A percentile compares a stretch with the other conserved stretches of the same genome.
Evolutionary conservation across 257 asterid species (phyloP).

Genomic region (Petunia secreta): DNA sequence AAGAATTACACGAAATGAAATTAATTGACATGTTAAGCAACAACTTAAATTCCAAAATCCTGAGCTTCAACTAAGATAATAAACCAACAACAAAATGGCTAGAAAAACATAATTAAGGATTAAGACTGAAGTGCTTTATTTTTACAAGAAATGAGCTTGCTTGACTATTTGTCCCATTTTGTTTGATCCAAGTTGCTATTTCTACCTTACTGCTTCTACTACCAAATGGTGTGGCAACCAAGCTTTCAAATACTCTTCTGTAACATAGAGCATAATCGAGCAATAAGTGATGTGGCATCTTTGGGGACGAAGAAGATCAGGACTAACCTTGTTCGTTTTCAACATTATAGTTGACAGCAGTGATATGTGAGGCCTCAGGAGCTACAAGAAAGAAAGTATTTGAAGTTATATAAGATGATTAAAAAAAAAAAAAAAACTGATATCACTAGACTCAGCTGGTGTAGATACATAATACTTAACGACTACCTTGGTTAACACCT

Average conservation of each 20-base stretch:
- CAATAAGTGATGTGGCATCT: not conserved
- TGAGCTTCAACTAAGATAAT: not conserved
- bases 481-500: conserved; percentile 8
- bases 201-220: conserved; percentile 15
- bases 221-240: conserved; percentile 35
- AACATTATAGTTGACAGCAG: not conserved
- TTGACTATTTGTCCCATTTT: conserved; percentile 29
- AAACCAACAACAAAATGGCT: conserved; percentile 18
- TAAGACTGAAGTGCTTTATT: conserved; percentile 27
- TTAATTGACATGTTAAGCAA: not conserved
- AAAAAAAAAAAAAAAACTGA: conserved; percentile 1
- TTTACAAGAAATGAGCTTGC: not conserved
- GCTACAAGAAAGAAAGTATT: conserved; percentile 7
- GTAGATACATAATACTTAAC: not conserved
- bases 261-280: conserved; percentile 20
- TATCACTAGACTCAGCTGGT: not conserved
- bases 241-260: conserved; percentile 45
- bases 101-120: conserved; percentile 8
- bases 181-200: conserved; percentile 15
- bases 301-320: not conserved
- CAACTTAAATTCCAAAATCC: not conserved
- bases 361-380: conserved; percentile 16
- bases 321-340: conserved; percentile 15
- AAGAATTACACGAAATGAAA: not conserved
- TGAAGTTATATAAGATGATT: not conserved